Evolutionary conservation across 2,329 filamentous ascomycete genomes (phyloP).

Genomic region (Talaromyces amestolkiae): DNA sequence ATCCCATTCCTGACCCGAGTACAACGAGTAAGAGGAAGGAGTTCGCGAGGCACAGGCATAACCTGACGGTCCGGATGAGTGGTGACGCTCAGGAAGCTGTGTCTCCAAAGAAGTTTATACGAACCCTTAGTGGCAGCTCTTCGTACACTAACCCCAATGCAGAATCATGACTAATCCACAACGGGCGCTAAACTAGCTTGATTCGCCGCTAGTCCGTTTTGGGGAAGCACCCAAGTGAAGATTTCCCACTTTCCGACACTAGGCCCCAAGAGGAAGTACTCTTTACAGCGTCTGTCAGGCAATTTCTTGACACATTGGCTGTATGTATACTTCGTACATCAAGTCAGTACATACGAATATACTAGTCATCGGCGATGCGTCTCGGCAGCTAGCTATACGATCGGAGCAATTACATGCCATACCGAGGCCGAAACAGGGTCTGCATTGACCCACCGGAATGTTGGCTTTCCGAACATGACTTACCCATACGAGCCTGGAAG

Average conservation of each 20-base stretch:
- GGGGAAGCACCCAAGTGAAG: background rate
- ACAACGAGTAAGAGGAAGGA: background rate
- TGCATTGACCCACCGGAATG: background rate
- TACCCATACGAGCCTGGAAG: background rate
- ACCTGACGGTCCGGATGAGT: background rate
- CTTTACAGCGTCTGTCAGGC: background rate
- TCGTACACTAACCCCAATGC: constrained; percentile 7
- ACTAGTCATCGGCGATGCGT: background rate
- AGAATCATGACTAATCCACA: background rate
- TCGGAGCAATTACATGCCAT: background rate
- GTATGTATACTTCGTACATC: background rate
- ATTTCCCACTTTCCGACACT: background rate
- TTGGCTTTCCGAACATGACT: background rate
- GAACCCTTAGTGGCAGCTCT: background rate
- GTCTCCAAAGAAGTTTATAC: background rate
- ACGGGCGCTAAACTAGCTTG: background rate
- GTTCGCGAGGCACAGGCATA: background rate
- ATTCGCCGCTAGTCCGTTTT: background rate
- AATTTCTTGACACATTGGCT: background rate
- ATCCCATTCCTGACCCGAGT: too few relatives aligned
- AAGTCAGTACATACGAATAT: background rate
- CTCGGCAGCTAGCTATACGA: background rate
- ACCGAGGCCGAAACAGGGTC: background rate
- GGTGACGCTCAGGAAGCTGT: background rate
- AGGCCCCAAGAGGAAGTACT: background rate